Percentiles rank a stretch among this genome's conserved stretches.
Conservation (phyloP, 2,329 filamentous ascomycete genomes). For the Coniella lustricola region DNA sequence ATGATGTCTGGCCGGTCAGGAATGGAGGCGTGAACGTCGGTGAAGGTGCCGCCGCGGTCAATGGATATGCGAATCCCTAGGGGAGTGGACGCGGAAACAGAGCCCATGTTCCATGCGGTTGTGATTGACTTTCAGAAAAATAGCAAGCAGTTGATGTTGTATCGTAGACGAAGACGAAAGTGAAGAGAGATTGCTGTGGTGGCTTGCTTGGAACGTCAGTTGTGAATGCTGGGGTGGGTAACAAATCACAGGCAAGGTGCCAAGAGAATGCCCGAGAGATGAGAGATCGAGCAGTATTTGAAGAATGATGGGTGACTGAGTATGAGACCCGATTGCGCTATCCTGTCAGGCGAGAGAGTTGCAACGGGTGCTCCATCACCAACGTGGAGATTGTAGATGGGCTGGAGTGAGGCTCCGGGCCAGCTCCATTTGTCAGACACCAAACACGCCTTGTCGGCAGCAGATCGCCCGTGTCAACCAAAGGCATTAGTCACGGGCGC, state of each 20-base stretch:
- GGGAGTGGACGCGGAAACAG: constrained; percentile 1
- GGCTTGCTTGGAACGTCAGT: no score
- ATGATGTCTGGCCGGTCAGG: constrained; percentile 56
- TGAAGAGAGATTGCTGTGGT: neutral
- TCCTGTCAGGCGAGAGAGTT: no score
- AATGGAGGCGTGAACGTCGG: constrained; percentile 57
- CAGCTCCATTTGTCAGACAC: neutral
- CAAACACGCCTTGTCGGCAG: neutral
- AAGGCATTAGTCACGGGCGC: neutral
- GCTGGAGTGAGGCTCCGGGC: neutral
- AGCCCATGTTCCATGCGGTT: no score
- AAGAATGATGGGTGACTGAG: no score
- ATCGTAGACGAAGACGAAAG: neutral
- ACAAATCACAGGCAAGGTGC: no score
- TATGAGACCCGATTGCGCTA: no score
- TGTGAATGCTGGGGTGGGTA: no score
- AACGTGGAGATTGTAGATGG: neutral
- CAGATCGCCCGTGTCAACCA: neutral
- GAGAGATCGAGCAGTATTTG: no score
- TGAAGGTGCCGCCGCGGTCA: constrained; percentile 59
- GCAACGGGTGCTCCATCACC: no score
- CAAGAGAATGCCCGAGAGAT: no score
- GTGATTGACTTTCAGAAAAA: no score
- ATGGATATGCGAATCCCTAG: constrained; percentile 15
- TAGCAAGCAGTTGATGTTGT: no score